A percentile compares a stretch with the other conserved stretches of the same genome.
These are phyloP conservation scores for Sporothrix inflata DNA, from an alignment of 2,329 filamentous ascomycete species.

Conservation along the genomic window DNA sequence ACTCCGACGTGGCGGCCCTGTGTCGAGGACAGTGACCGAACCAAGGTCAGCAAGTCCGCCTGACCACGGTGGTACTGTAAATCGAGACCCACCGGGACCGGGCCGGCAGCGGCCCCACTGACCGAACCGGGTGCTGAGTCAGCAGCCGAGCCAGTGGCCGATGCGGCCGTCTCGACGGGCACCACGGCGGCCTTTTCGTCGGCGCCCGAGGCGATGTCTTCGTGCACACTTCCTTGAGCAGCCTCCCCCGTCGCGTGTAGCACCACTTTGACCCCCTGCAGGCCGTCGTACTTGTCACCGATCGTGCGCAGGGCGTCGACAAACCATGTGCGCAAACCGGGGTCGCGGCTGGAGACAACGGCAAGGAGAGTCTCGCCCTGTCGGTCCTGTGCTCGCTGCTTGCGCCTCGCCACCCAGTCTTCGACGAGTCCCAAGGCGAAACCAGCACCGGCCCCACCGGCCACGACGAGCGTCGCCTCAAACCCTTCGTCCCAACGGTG, in stretches of 20 bases:
- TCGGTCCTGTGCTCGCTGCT: neutral
- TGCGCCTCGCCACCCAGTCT: conserved; percentile 38
- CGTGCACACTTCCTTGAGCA: neutral
- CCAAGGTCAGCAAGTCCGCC: neutral
- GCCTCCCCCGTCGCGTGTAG: neutral
- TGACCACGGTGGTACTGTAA: conserved; percentile 30
- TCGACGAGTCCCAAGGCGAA: conserved; percentile 55
- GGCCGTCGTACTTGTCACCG: conserved; percentile 32
- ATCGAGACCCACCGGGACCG: conserved; percentile 14
- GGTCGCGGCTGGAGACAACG: conserved; percentile 40
- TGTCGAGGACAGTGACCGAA: neutral
- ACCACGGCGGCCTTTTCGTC: neutral
- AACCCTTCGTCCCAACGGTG: conserved; percentile 43
- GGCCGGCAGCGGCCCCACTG: neutral
- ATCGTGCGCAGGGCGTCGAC: conserved; percentile 36
- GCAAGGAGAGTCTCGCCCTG: conserved; percentile 32
- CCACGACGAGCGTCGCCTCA: conserved; percentile 52
- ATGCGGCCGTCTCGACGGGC: neutral
- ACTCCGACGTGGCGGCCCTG: conserved; percentile 1
- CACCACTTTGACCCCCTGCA: neutral
- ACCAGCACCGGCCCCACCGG: conserved; percentile 60
- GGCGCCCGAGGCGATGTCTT: neutral
- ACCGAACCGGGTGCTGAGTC: neutral
- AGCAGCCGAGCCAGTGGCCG: neutral
- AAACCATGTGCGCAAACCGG: conserved; percentile 39